Evolutionary conservation across 2,329 filamentous ascomycete genomes (phyloP).

Genomic region (Xylariales sp.): DNA sequence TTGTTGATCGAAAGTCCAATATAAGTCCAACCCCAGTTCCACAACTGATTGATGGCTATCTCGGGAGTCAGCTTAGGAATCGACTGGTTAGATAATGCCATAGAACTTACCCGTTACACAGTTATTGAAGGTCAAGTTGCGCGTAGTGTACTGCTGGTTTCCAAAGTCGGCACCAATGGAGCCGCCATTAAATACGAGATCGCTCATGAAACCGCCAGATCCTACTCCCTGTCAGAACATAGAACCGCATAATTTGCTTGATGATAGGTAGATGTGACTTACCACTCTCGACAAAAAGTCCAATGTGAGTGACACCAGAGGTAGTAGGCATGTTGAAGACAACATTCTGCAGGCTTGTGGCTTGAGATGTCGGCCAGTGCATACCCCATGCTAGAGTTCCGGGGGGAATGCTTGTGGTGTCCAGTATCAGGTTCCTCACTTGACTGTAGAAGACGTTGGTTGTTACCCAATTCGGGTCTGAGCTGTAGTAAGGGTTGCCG

Average conservation of each 20-base stretch:
- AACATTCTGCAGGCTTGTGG: slow-evolving; percentile 46
- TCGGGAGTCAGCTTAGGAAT: background rate
- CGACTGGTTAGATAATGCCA: background rate
- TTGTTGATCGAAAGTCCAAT: slow-evolving; percentile 57
- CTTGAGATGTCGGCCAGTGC: slow-evolving; percentile 63
- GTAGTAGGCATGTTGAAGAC: slow-evolving; percentile 39
- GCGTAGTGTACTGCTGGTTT: slow-evolving; percentile 67
- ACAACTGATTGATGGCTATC: slow-evolving; percentile 61
- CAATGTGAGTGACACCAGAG: slow-evolving; percentile 22
- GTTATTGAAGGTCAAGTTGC: slow-evolving; percentile 61
- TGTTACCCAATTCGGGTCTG: slow-evolving; percentile 34
- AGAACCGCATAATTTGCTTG: slow-evolving; percentile 4
- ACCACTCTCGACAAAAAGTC: slow-evolving; percentile 28
- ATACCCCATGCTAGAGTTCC: slow-evolving; percentile 36
- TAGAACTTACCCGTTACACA: slow-evolving; percentile 47
- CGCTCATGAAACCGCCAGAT: slow-evolving; percentile 40
- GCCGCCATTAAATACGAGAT: slow-evolving; percentile 60
- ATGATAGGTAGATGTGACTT: slow-evolving; percentile 7
- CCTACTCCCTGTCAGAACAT: slow-evolving; percentile 18
- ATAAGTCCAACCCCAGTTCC: slow-evolving; percentile 73
- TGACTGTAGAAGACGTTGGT: slow-evolving; percentile 62
- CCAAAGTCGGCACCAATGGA: slow-evolving; percentile 58
- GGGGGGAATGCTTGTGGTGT: slow-evolving; percentile 33
- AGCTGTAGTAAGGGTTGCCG: slow-evolving; percentile 43
- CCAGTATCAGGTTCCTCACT: slow-evolving; percentile 62